Evolutionary conservation across 306 rosid genomes (phyloP).

Genomic region (Begonia masoniana): DNA sequence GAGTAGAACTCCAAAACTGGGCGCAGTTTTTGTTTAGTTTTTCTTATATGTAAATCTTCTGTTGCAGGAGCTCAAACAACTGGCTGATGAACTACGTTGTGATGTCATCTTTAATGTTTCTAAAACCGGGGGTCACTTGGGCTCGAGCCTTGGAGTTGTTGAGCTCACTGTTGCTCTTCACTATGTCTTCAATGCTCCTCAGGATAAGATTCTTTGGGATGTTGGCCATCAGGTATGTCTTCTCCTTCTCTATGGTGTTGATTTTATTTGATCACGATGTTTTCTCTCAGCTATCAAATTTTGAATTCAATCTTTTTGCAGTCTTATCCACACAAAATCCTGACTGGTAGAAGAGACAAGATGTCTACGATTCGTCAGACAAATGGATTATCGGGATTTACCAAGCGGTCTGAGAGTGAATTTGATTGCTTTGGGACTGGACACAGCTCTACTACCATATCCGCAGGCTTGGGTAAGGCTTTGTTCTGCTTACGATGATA

Average conservation of each 20-base stretch:
- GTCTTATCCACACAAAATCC: slow-evolving; percentile 94
- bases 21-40: background rate
- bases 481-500: slow-evolving; percentile 7
- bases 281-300: background rate
- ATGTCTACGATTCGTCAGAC: slow-evolving; percentile 93
- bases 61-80: slow-evolving; percentile 74
- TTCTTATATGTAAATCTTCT: background rate
- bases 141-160: slow-evolving; percentile 93
- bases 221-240: slow-evolving; percentile 91
- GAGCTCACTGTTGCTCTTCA: slow-evolving; percentile 97
- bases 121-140: slow-evolving; percentile 93
- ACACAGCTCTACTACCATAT: slow-evolving; percentile 96
- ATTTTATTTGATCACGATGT: background rate
- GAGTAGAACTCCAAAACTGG: too few species aligned
- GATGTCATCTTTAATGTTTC: slow-evolving; percentile 94
- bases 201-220: slow-evolving; percentile 84
- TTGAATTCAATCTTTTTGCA: slow-evolving; percentile 14
- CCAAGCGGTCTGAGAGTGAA: slow-evolving; percentile 90
- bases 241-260: slow-evolving; percentile 8
- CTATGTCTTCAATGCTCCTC: slow-evolving; percentile 83
- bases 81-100: slow-evolving; percentile 79
- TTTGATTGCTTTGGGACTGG: slow-evolving; percentile 90
- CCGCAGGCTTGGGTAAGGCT: slow-evolving; percentile 88
- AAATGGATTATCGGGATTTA: slow-evolving; percentile 77
- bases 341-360: slow-evolving; percentile 83